Evolutionary conservation across 73 alveolate species (phyloP).

Genomic region (Symbiodinium pilosum): DNA sequence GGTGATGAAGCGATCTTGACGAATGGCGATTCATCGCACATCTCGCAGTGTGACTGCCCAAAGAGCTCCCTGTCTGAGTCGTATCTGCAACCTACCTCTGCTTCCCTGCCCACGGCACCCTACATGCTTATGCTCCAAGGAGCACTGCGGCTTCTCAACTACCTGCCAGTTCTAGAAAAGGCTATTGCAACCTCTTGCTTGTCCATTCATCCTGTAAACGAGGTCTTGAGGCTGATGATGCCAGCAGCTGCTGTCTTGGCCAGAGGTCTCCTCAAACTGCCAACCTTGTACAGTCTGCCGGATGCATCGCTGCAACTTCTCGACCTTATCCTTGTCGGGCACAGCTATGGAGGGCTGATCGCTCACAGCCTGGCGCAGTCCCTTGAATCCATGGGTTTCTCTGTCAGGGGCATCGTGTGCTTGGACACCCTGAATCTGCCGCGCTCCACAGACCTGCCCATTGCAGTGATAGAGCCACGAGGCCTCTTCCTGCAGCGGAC

Average conservation of each 20-base stretch:
- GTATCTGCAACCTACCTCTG: neutral
- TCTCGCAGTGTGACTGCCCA: neutral
- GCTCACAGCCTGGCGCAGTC: neutral
- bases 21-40: neutral
- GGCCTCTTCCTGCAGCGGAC: neutral
- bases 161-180: neutral
- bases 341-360: neutral
- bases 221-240: neutral
- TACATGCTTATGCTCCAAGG: neutral
- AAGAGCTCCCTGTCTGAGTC: too few relatives aligned
- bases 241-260: neutral
- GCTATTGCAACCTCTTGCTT: neutral
- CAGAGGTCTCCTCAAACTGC: neutral
- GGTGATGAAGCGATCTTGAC: neutral
- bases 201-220: neutral
- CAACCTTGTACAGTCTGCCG: neutral
- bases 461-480: neutral
- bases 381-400: neutral
- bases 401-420: neutral
- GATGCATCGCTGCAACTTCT: neutral
- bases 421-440: neutral
- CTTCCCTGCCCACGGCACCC: neutral
- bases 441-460: neutral
- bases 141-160: neutral
- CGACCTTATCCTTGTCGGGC: neutral